phyloP scores from a whole-genome alignment of 2,329 filamentous ascomycete genomes.

The Sporothrix curviconia region DNA sequence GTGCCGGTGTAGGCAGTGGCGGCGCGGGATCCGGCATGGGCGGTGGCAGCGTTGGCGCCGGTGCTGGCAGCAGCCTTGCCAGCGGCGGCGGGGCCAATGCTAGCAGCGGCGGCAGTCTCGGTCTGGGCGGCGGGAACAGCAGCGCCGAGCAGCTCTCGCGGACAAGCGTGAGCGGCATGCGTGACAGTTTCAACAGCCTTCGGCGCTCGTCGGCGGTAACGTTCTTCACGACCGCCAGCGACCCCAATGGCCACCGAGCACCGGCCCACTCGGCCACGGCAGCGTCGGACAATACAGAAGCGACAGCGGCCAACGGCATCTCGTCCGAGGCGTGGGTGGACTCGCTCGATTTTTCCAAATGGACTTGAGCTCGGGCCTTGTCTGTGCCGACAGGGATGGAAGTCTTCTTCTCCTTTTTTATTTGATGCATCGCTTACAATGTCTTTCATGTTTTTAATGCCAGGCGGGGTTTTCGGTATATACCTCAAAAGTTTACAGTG shows the following conservation, averaged over 20 bases:
- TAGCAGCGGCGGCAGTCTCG: not conserved
- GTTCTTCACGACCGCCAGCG: slow-evolving; percentile 51
- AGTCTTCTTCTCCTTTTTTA: not conserved
- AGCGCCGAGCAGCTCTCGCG: slow-evolving; percentile 11
- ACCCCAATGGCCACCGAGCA: slow-evolving; percentile 51
- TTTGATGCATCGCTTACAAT: no score
- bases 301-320: slow-evolving; percentile 27
- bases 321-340: slow-evolving; percentile 36
- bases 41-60: slow-evolving; percentile 24
- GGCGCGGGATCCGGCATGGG: slow-evolving; percentile 13
- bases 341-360: slow-evolving; percentile 45
- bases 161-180: slow-evolving; percentile 38
- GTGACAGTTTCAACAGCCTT: slow-evolving; percentile 56
- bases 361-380: slow-evolving; percentile 24
- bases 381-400: not conserved
- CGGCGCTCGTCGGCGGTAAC: slow-evolving; percentile 59
- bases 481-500: slow-evolving; percentile 33
- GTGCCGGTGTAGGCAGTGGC: not conserved
- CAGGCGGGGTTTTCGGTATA: slow-evolving; percentile 20
- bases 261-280: slow-evolving; percentile 45
- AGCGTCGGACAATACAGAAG: slow-evolving; percentile 42
- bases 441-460: not conserved
- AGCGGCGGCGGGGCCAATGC: not conserved
- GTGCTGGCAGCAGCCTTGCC: not conserved
- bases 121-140: slow-evolving; percentile 3